These are phyloP conservation scores for Globisporangium uncinulatum DNA, from an alignment of 352 stramenopile species.

Conservation along the genomic window DNA sequence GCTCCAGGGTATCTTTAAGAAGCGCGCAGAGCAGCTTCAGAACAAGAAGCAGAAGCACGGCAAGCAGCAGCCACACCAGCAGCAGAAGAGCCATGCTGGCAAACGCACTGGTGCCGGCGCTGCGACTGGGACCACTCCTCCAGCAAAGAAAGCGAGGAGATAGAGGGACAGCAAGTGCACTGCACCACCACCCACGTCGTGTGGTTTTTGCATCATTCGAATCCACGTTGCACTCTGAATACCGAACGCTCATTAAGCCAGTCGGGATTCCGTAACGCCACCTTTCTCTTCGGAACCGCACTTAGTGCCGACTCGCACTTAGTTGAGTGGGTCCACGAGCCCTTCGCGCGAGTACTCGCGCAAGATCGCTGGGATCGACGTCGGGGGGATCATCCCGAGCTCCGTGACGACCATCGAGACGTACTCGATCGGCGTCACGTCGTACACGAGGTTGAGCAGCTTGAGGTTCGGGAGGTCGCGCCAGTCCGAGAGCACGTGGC, in stretches of 20 bases:
- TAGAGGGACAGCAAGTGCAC: background rate
- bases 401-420: conserved; percentile 97
- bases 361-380: conserved; percentile 95
- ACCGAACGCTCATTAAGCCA: too few relatives aligned
- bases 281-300: too few relatives aligned
- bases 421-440: conserved; percentile 96
- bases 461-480: conserved; percentile 65
- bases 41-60: conserved; percentile 22
- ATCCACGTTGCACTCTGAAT: too few relatives aligned
- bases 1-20: conserved; percentile 77
- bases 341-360: conserved; percentile 87
- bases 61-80: background rate
- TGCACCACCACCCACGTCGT: background rate
- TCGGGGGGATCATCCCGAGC: conserved; percentile 96
- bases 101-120: background rate
- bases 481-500: conserved; percentile 82
- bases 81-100: background rate
- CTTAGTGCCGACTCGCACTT: too few relatives aligned
- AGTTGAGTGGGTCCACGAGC: conserved; percentile 38
- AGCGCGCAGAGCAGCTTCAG: conserved; percentile 47
- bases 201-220: background rate
- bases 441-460: conserved; percentile 89
- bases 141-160: conserved; percentile 1
- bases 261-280: too few relatives aligned
- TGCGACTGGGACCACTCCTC: background rate